Percentiles rank a stretch among this genome's conserved stretches.
phyloP scores from a whole-genome alignment of 495 filamentous ascomycete species.

The Apiosordaria backusii region DNA sequence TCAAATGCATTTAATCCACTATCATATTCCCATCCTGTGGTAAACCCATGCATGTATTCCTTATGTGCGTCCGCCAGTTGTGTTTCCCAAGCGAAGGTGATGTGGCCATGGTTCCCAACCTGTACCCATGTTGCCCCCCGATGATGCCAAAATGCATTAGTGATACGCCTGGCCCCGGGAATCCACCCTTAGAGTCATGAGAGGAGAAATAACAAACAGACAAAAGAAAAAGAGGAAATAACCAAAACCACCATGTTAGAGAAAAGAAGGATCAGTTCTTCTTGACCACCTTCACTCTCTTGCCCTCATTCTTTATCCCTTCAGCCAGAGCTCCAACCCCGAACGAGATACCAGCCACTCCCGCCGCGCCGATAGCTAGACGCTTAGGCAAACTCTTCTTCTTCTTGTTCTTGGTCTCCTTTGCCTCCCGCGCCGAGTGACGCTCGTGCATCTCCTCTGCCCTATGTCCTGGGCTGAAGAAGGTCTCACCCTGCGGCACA shows the following conservation, averaged over 20 bases:
- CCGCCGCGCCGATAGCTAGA: conserved; percentile 54
- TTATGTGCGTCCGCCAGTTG: too few relatives aligned
- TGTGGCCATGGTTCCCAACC: conserved; percentile 2
- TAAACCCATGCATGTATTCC: neutral
- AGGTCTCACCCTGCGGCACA: neutral
- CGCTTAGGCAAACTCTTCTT: conserved; percentile 44
- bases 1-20: neutral
- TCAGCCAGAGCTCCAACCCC: conserved; percentile 65
- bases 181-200: neutral
- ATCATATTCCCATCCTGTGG: neutral
- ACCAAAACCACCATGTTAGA: neutral
- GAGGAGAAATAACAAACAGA: conserved; percentile 1
- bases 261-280: conserved; percentile 14
- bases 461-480: neutral
- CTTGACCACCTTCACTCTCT: conserved; percentile 52
- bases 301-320: conserved; percentile 48
- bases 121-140: conserved; percentile 2
- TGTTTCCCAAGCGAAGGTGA: neutral
- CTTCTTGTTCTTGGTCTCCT: conserved; percentile 30
- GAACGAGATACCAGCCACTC: conserved; percentile 62
- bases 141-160: neutral
- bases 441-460: neutral
- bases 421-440: conserved; percentile 2
- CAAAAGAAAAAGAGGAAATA: neutral
- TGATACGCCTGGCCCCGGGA: neutral